Evolutionary conservation across 1,284 basidiomycete species (phyloP), one percentile per base, ranked within the genome.

Genomic region (Paramarasmius palmivorus): DNA sequence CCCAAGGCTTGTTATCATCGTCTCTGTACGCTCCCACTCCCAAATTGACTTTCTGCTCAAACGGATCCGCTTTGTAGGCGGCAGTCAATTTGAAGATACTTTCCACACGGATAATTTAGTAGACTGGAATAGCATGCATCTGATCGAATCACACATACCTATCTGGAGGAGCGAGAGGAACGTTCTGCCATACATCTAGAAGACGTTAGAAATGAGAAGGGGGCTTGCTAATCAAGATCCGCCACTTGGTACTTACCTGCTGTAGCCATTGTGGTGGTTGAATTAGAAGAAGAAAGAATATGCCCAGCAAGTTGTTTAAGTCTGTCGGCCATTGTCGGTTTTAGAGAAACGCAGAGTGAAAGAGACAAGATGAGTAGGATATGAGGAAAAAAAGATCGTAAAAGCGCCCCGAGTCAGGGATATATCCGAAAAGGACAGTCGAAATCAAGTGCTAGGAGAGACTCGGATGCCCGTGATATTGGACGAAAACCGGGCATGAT

Each of bases 41-140:
- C 17, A 99, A 80, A 73, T 98, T 98, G 68, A 98, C 81, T 76
- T 98, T 98, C 60, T 89, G 76, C 7, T 84, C 77, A 68, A 81
- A 84, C 1, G 81, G 69, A 69, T 98, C 95, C 32, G 86, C 84
- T 67, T 96, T 93, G 82, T 87, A 96, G 0, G 90, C 84, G 2
- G 89, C 86, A 0, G 92, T 93, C 57, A 98, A 82, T 75, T 94
- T 88, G 82, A 97, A 96, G 70, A 97, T 97, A 70, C 92, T 92
- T 61, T 37, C 20, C 14, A 25, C 53, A 41, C 26, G 53, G 34
- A 26, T 32, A 34, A 29, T 53, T 51, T 48, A 29, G 54, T 48
- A 36, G 49, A 36, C 25, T 34, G 53, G 20, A 42, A 37, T 25
- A 37, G 8, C 10, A 37, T 40, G 55, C 29, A 53, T 17, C 50